Percentiles rank a stretch among this genome's conserved stretches.
phyloP scores from a whole-genome alignment of 495 filamentous ascomycete genomes.

The Penicillium paxilli region DNA sequence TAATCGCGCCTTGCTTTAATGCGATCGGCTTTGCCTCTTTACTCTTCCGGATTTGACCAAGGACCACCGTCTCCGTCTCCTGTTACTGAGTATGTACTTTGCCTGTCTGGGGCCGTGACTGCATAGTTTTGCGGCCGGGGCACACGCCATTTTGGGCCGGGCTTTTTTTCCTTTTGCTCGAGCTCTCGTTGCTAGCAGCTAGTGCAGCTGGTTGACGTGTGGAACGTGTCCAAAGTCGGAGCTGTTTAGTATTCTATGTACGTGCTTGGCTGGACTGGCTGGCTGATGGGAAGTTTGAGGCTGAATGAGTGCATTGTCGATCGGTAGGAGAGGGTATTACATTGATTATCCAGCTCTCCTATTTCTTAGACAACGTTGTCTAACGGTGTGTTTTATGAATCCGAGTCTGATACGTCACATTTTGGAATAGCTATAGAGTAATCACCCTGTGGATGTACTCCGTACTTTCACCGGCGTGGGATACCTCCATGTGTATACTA shows the following conservation, averaged over 20 bases:
- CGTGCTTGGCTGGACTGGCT: not conserved
- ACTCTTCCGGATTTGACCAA: not conserved
- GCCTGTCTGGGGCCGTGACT: not conserved
- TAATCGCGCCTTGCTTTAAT: not conserved
- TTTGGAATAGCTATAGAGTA: too few species aligned
- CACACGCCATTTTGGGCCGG: not conserved
- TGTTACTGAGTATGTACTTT: too few species aligned
- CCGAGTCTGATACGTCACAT: not conserved
- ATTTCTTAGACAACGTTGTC: too few species aligned
- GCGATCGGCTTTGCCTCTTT: not conserved
- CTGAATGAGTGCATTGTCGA: not conserved
- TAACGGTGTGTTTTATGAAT: too few species aligned
- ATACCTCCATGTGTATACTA: too few species aligned
- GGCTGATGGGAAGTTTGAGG: not conserved
- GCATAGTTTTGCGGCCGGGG: not conserved
- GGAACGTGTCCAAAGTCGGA: not conserved
- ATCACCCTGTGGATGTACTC: too few species aligned
- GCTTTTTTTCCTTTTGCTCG: not conserved
- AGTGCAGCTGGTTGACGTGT: not conserved
- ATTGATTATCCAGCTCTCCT: not conserved
- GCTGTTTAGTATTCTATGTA: too few species aligned
- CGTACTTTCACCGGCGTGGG: too few species aligned
- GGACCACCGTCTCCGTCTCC: too few species aligned
- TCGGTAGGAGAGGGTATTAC: not conserved
- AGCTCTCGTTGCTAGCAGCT: not conserved